phyloP scores from a whole-genome alignment of 2,329 filamentous ascomycete genomes.

The Calycina marina region DNA sequence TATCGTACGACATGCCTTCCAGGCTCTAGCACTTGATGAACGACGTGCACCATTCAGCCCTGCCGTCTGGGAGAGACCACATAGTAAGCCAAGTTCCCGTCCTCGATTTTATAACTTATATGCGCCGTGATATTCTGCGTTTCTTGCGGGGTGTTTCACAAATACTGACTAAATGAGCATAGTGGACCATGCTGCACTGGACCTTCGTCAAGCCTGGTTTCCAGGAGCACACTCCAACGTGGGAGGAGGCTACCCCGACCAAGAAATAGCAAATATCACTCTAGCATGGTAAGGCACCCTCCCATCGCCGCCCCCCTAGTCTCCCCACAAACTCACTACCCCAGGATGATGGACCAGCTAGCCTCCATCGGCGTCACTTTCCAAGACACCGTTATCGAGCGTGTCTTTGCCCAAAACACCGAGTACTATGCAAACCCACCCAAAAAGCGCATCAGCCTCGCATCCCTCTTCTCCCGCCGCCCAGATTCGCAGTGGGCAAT shows the following conservation, averaged over 20 bases:
- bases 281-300: slow-evolving; percentile 28
- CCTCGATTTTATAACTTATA: no score
- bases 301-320: slow-evolving; percentile 16
- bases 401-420: slow-evolving; percentile 19
- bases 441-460: slow-evolving; percentile 6
- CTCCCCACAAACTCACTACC: slow-evolving; percentile 18
- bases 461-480: slow-evolving; percentile 8
- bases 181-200: slow-evolving; percentile 11
- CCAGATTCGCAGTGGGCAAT: slow-evolving; percentile 28
- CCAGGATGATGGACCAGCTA: slow-evolving; percentile 34
- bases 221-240: slow-evolving; percentile 33
- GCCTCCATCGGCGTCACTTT: slow-evolving; percentile 23
- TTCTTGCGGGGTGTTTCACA: no score
- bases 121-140: no score
- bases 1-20: slow-evolving; percentile 32
- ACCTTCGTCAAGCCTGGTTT: slow-evolving; percentile 29
- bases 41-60: slow-evolving; percentile 27
- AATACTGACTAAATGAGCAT: no score
- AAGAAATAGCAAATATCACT: slow-evolving; percentile 31
- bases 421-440: slow-evolving; percentile 17
- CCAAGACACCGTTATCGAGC: slow-evolving; percentile 22
- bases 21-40: slow-evolving; percentile 35
- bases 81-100: no score
- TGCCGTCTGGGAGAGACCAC: slow-evolving; percentile 25
- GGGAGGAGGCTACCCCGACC: slow-evolving; percentile 32